Evolutionary conservation across 768 basidiomycete species (phyloP), one percentile per base, ranked within the genome.

Genomic region (Pleurotus eryngii): DNA sequence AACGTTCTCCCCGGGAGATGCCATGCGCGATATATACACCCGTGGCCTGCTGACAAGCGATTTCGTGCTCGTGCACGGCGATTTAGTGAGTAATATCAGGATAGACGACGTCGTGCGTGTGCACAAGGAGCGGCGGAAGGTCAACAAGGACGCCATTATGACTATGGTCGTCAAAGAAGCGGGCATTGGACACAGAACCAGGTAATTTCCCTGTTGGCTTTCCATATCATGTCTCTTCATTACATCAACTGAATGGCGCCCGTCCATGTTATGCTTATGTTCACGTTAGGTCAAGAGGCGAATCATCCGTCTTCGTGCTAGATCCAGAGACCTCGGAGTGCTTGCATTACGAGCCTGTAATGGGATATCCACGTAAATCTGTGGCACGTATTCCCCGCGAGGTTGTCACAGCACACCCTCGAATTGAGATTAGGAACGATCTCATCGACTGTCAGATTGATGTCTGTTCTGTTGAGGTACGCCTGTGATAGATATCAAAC

Each of bases 121-220:
- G 61, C 96, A 98, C 76, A 94, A 89, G 78, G 90, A 90, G 69
- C 77, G 94, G 50, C 78, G 93, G 59, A 88, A 87, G 71, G 82
- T 78, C 59, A 92, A 95, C 71, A 92, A 92, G 75, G 91, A 98
- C 68, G 91, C 89, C 39, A 93, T 95, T 66, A 95, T 99, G 93
- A 95, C 94, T 24, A 93, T 98, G 79, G 93, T 92, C 12, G 89
- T 91, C 57, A 92, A 91, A 71, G 86, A 89, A 72, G 84, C 84
- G 63, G 89, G 88, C 12, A 78, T 77, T 6, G 73, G 68, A 60
- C 92, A 91, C 72, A 77, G 89, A 48, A 90, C 90, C 48, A 83
- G 87, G 91, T 89, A 61, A 55, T 82, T 70, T 15, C 47, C 18
- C 47, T 45, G 56, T 7, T 48, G 30, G 30, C 46, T 46, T 58